Percentiles rank a stretch among this genome's conserved stretches.
phyloP scores from a whole-genome alignment of 2,329 filamentous ascomycete genomes.

The Diatrype stigma region DNA sequence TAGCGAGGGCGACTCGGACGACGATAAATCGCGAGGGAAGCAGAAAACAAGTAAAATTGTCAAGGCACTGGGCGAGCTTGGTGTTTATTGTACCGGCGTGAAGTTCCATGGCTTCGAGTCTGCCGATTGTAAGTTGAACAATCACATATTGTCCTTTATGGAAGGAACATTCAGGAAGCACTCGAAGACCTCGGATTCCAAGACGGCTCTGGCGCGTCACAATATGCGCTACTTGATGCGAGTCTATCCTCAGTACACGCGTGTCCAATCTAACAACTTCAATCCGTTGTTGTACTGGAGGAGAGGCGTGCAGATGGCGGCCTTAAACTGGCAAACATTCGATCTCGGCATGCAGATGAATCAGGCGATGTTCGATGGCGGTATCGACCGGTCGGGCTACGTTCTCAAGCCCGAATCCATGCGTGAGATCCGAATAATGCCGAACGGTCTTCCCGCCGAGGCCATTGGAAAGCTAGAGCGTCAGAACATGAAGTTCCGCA shows the following conservation, averaged over 20 bases:
- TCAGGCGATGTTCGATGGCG: constrained; percentile 93
- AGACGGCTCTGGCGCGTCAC: constrained; percentile 77
- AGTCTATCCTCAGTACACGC: constrained; percentile 81
- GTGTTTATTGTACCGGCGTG: constrained; percentile 69
- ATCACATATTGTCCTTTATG: constrained; percentile 94
- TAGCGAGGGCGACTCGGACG: constrained; percentile 75
- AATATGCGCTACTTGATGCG: constrained; percentile 91
- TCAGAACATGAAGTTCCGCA: constrained; percentile 77
- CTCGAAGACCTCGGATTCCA: constrained; percentile 70
- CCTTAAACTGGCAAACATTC: constrained; percentile 97
- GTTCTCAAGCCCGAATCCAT: constrained; percentile 88
- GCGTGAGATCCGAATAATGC: constrained; percentile 63
- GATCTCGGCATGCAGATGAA: constrained; percentile 95
- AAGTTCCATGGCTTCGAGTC: constrained; percentile 81
- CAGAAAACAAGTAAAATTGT: constrained; percentile 79
- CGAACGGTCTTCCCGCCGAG: constrained; percentile 49
- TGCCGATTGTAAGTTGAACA: constrained; percentile 77
- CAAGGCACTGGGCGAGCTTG: constrained; percentile 76
- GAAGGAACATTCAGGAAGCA: constrained; percentile 83
- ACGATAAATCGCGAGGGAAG: constrained; percentile 52
- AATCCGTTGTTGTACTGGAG: constrained; percentile 93
- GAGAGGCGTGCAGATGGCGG: constrained; percentile 94
- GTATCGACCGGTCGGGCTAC: constrained; percentile 82
- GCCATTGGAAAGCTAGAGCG: constrained; percentile 65
- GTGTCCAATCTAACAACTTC: constrained; percentile 87